Evolutionary conservation across 441 rosid genomes (phyloP), one percentile per base, ranked within the genome.

Genomic region (Metrosideros polymorpha): DNA sequence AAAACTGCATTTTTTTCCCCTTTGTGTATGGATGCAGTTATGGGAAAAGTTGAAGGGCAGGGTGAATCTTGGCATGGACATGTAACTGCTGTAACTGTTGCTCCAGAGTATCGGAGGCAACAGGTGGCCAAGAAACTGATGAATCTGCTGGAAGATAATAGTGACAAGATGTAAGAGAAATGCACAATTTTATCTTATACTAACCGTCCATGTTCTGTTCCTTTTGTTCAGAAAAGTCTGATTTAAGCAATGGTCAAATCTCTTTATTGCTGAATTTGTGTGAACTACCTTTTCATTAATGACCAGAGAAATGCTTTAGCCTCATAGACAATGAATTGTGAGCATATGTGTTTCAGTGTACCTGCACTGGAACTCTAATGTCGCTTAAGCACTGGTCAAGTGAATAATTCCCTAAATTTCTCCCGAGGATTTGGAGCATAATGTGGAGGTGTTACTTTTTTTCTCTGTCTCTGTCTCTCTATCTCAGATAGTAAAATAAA

Each of bases 31-130:
- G 43, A 19, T 91, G 89, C 92, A 95, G 99, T 95, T 79, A 97
- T 98, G 99, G 99, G 99, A 77, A 94, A 95, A 86, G 95, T 93
- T 85, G 95, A 94, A 92, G 97, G 97, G 77, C 96, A 95, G 24
- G 96, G 96, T 84, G 96, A 95, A 86, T 95, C 95, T 75, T 93
- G 96, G 96, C 96, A 95, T 83, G 96, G 97, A 76, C 97, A 93
- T 89, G 98, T 96, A 29, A 97, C 98, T 32, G 99, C 98, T 12
- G 98, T 95, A 39, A 96, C 99, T 27, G 98, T 96, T 52, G 93
- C 98, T 35, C 91, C 96, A 47, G 97, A 98, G 42, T 98, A 95
- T 86, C 94, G 98, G 75, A 91, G 99, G 92, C 98, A 95, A 92
- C 98, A 95, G 86, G 93, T 98, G 57, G 98, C 99, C 29, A 95